These are phyloP conservation scores for Alternaria dauci DNA, from an alignment of 2,329 filamentous ascomycete genomes.

Conservation along the genomic window DNA sequence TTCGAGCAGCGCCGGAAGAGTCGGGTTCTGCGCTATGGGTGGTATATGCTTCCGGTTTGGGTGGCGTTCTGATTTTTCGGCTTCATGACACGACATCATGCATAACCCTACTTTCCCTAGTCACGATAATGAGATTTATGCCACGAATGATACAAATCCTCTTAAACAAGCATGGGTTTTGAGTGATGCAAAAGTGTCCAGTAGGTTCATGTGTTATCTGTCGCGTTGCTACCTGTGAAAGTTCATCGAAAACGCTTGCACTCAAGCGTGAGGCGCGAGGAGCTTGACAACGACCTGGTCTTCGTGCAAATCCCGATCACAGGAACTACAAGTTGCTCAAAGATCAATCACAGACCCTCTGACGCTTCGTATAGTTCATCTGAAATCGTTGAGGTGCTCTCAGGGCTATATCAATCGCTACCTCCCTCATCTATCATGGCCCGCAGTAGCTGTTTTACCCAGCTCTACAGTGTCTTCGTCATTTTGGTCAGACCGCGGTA, in stretches of 20 bases:
- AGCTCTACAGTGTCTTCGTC: neutral
- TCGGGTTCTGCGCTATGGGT: neutral
- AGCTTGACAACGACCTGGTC: neutral
- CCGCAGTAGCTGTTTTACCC: neutral
- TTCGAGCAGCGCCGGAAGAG: neutral
- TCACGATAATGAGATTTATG: conserved; percentile 6
- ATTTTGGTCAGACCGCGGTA: neutral
- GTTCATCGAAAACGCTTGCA: neutral
- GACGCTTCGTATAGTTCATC: neutral
- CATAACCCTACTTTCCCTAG: neutral
- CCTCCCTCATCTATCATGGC: neutral
- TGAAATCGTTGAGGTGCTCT: neutral
- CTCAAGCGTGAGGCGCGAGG: neutral
- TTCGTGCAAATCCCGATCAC: neutral
- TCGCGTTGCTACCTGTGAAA: neutral
- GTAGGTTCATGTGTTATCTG: neutral
- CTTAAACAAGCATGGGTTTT: neutral
- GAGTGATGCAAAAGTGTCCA: neutral
- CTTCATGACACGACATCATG: conserved; percentile 6
- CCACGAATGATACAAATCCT: neutral
- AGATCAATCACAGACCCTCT: neutral
- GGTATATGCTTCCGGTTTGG: conserved; percentile 3
- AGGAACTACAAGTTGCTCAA: neutral
- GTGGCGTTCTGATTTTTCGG: conserved; percentile 2
- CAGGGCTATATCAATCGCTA: neutral